Percentiles rank a stretch among this genome's conserved stretches.
phyloP scores from a whole-genome alignment of 331 rosid genomes.

The Quercus tomentella region DNA sequence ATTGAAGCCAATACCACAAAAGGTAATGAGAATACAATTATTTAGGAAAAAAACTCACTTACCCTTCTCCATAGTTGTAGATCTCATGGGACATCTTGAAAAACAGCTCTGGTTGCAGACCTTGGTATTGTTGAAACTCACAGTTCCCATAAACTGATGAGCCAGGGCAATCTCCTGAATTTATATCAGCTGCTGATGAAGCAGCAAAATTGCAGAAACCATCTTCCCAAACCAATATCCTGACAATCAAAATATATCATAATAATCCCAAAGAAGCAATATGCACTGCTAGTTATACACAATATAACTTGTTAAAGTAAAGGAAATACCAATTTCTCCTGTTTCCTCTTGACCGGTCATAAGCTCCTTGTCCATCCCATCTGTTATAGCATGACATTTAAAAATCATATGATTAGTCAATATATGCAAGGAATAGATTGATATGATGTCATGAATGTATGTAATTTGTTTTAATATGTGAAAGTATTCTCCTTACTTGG shows the following conservation, averaged over 20 bases:
- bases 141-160: conserved; percentile 64
- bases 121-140: conserved; percentile 69
- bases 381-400: conserved; percentile 32
- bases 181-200: conserved; percentile 62
- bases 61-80: conserved; percentile 99
- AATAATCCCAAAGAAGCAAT: background rate
- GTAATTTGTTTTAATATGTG: background rate
- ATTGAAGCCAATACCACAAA: background rate
- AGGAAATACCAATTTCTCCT: conserved; percentile 87
- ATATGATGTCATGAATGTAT: background rate
- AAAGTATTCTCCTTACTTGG: conserved; percentile 54
- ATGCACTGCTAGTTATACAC: background rate
- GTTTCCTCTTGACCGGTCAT: conserved; percentile 97
- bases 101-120: conserved; percentile 93
- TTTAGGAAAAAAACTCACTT: background rate
- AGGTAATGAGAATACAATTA: background rate
- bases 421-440: background rate
- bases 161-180: conserved; percentile 52
- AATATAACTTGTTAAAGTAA: background rate
- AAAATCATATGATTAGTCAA: background rate
- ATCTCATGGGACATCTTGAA: conserved; percentile 99
- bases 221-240: conserved; percentile 99
- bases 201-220: conserved; percentile 97
- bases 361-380: conserved; percentile 97
- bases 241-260: conserved; percentile 24